Evolutionary conservation across 495 filamentous ascomycete species (phyloP), one percentile per base, ranked within the genome.

Genomic region (Amorphotheca resinae): DNA sequence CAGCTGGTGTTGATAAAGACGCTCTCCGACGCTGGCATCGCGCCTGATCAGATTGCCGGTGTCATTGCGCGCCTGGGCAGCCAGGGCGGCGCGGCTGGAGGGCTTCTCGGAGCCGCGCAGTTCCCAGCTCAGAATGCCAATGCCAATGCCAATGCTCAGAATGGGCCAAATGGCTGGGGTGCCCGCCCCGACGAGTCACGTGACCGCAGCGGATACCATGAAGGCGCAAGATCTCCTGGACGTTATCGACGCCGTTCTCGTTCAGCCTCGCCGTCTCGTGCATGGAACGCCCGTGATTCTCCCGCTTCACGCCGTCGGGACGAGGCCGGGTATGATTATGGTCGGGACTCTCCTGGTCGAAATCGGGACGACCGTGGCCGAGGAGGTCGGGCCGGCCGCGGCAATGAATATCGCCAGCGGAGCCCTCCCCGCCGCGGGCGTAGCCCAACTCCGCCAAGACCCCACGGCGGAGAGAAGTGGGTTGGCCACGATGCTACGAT

Each of bases 331-430:
- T 52, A 38, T 35, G 56, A 59, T 16, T 65, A 63, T 52, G 60
- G 61, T 2, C 57, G 68, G 61, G 16, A 63, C 41, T 65, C 64
- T 17, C 77, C 76, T 1, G 76, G 72, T 39, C 71, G 33, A 12
- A 37, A 39, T 35, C 44, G 74, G 18, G 72, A 73, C 33, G 79
- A 79, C 34, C 63, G 67, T 50, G 73, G 71, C 38, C 70, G 72
- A 38, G 61, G 62, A 28, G 65, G 68, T 38, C 63, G 69, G 34
- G 73, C 74, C 58, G 25, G 25, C 25, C 65, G 76, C 18, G 66
- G 74, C 39, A 64, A 70, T 44, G 80, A 83, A 9, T 93, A 87
- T 63, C 82, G 87, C 37, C 85, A 93, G 59, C 83, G 87, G 50
- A 91, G 84, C 44, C 87, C 87, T 35, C 63, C 64, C 32, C 75